These are phyloP conservation scores for Fusarium robinianum DNA, from an alignment of 2,329 filamentous ascomycete species.

Conservation along the genomic window DNA sequence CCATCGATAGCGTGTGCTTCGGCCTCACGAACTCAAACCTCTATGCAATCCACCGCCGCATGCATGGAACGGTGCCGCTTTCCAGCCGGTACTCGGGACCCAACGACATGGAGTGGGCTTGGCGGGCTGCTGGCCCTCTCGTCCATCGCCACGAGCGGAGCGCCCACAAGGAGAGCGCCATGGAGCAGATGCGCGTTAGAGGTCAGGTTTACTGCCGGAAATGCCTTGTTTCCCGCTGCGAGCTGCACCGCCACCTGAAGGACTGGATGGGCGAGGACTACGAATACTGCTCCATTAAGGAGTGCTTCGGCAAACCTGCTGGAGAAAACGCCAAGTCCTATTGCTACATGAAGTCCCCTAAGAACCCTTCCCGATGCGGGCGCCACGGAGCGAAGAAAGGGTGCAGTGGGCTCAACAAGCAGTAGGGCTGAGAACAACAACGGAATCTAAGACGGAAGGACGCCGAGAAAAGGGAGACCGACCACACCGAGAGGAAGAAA, in stretches of 20 bases:
- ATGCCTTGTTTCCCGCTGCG: constrained; percentile 64
- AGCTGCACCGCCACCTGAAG: constrained; percentile 65
- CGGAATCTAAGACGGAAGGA: constrained; percentile 3
- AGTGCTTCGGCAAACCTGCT: constrained; percentile 59
- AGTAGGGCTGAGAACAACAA: background rate
- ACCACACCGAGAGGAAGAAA: constrained; percentile 7
- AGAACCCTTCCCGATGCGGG: constrained; percentile 61
- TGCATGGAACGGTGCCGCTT: constrained; percentile 61
- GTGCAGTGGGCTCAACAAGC: too few species aligned
- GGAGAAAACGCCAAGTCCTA: constrained; percentile 51
- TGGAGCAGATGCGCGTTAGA: constrained; percentile 56
- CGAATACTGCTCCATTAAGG: constrained; percentile 65
- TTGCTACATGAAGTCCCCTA: constrained; percentile 65
- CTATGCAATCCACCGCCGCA: constrained; percentile 61
- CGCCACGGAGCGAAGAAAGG: constrained; percentile 51
- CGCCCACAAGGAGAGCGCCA: constrained; percentile 32
- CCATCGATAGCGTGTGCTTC: constrained; percentile 66
- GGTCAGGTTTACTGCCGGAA: constrained; percentile 66
- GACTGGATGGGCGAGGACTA: constrained; percentile 60
- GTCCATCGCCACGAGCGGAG: constrained; percentile 37
- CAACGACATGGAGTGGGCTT: constrained; percentile 67
- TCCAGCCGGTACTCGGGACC: constrained; percentile 61
- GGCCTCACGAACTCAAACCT: constrained; percentile 62
- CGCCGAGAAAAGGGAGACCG: constrained; percentile 8
- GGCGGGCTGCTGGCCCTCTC: constrained; percentile 58